Evolutionary conservation across 106 monocot species (phyloP), one percentile per base, ranked within the genome.

Genomic region (Allium sativum): DNA sequence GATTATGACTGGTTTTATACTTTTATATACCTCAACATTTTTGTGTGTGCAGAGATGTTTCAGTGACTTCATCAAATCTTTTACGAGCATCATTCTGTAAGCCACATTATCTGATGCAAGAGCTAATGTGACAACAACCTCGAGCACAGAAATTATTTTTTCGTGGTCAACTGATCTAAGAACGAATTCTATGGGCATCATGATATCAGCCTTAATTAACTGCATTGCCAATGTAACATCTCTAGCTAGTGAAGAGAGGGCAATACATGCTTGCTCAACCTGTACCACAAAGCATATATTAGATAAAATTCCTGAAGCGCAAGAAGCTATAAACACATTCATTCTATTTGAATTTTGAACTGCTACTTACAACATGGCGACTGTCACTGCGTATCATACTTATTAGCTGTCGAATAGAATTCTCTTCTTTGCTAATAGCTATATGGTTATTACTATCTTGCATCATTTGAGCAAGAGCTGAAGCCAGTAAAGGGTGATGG

Each of bases 201-300:
- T 85, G 21, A 98, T 79, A 59, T 98, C 96, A 65, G 83, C 77
- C 55, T 92, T 98, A 50, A 92, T 87, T 68, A 98, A 72, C 58
- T 82, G 88, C 91, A 91, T 98, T 51, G 91, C 91, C 64, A 84
- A 83, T 21, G 82, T 70, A 65, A 87, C 69, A 80, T 98, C 91
- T 21, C 82, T 71, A 56, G 87, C 91, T 44, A 98, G 62, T 48
- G 84, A 87, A 55, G 96, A 98, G 71, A 98, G 84, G 67, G 91
- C 91, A 74, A 58, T 73, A 60, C 91, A 98, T 48, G 96, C 96
- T 82, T 98, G 96, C 63, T 98, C 88, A 74, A 98, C 91, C 96
- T 95, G 73, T 52, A 82, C 60, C 62, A 62, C 9, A 21, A 62
- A 14, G 22, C 18, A 59, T 14, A 20, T 59, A 42, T 43, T 16